Evolutionary conservation across 1,284 basidiomycete species (phyloP), one percentile per base, ranked within the genome.

Genomic region (Sparassis latifolia): DNA sequence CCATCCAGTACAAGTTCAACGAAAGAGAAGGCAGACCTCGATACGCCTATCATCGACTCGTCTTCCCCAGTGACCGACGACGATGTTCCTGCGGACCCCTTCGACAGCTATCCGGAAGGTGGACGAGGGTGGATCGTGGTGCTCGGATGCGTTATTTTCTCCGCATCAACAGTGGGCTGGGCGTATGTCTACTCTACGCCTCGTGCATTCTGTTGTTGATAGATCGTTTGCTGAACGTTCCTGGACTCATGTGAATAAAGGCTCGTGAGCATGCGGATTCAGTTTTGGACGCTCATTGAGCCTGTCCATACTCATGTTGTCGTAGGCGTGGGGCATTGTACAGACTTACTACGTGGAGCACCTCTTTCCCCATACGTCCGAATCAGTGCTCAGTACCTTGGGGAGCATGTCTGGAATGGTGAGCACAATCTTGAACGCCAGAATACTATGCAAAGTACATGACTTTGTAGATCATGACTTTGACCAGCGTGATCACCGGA

Each of bases 301-400:
- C 33, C 45, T 45, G 33, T 32, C 42, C 33, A 44, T 56, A 55
- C 55, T 63, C 52, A 59, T 30, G 29, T 44, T 27, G 37, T 51
- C 45, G 7, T 46, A 63, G 62, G 56, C 55, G 31, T 63, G 62
- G 62, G 62, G 61, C 29, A 61, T 64, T 2, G 59, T 61, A 10
- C 61, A 64, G 45, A 55, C 55, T 47, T 62, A 59, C 42, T 64
- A 62, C 50, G 53, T 53, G 41, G 47, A 54, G 41, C 51, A 58
- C 31, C 48, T 59, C 48, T 57, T 64, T 39, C 55, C 59, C n/a
- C 44, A 52, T 27, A 51, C 57, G 2, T 48, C 58, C 2, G 53
- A 51, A n/a, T 55, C 62, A 2, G 48, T 61, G 3, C 49, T 64
- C 28, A 62, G 57, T 6, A 51, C 55, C 3, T 40, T 64, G 45